These are phyloP conservation scores for Solanum sitiens DNA, from an alignment of 257 asterid species.

Conservation along the genomic window DNA sequence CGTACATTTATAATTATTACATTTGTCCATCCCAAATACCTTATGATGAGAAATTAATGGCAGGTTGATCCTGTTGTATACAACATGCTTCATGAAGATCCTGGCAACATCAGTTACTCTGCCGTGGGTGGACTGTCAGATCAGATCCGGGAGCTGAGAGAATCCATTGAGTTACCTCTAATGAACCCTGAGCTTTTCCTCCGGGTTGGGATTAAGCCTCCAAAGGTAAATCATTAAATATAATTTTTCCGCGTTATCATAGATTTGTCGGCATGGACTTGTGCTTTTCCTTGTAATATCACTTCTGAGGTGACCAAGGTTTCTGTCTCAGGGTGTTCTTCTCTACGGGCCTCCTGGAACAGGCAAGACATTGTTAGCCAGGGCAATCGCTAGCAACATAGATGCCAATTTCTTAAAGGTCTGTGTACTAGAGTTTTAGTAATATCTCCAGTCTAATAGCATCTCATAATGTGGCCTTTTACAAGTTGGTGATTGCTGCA, in stretches of 20 bases:
- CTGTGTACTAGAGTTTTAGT: neutral
- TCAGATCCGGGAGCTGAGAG: slow-evolving; percentile 91
- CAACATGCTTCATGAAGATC: slow-evolving; percentile 98
- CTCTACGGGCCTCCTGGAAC: slow-evolving; percentile 99
- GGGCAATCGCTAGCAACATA: slow-evolving; percentile 96
- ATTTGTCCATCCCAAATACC: neutral
- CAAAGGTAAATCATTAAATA: slow-evolving; percentile 43
- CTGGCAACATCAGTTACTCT: slow-evolving; percentile 93
- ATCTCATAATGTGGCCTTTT: neutral
- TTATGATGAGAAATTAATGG: slow-evolving; percentile 7
- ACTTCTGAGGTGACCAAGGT: neutral
- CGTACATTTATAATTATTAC: neutral
- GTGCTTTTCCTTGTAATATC: neutral
- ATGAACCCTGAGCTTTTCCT: slow-evolving; percentile 97
- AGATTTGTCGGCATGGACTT: neutral
- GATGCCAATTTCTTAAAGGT: slow-evolving; percentile 98
- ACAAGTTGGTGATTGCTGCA: slow-evolving; percentile 10
- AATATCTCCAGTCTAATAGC: neutral
- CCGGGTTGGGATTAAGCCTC: slow-evolving; percentile 94
- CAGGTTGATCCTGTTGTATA: slow-evolving; percentile 97
- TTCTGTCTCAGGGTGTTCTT: slow-evolving; percentile 71
- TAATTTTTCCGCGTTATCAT: neutral
- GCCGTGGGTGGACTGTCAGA: slow-evolving; percentile 97
- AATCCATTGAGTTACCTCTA: slow-evolving; percentile 83
- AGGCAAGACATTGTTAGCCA: slow-evolving; percentile 92